Conservation (phyloP, 2,329 filamentous ascomycete species). For the Neurospora sp. region DNA sequence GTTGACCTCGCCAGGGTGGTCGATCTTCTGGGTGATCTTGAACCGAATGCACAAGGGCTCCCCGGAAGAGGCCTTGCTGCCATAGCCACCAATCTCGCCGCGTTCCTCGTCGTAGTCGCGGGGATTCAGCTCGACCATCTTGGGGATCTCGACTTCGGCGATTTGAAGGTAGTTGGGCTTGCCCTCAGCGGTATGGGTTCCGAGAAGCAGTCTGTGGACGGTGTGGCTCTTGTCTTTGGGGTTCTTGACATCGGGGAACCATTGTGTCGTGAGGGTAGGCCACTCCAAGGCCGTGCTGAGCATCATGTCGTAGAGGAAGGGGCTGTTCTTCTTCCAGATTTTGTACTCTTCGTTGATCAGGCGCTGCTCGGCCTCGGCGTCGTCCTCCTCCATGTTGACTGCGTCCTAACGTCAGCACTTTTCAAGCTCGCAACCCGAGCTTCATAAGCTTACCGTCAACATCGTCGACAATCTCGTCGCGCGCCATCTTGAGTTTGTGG, state of each 20-base stretch:
- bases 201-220: conserved; percentile 80
- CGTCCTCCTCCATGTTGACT: conserved; percentile 53
- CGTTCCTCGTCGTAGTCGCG: conserved; percentile 84
- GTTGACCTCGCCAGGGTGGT: conserved; percentile 94
- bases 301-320: conserved; percentile 97
- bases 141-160: conserved; percentile 86
- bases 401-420: background rate
- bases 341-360: conserved; percentile 99
- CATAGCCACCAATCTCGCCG: conserved; percentile 90
- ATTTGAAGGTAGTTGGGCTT: conserved; percentile 90
- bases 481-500: conserved; percentile 29
- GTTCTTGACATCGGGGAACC: conserved; percentile 91
- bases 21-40: conserved; percentile 88
- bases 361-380: conserved; percentile 67
- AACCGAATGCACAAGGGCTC: conserved; percentile 72
- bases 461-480: conserved; percentile 37
- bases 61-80: conserved; percentile 48
- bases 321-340: conserved; percentile 99
- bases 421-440: background rate
- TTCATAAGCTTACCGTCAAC: conserved; percentile 31
- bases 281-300: conserved; percentile 89
- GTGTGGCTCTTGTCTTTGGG: conserved; percentile 78
- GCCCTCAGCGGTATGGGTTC: conserved; percentile 84
- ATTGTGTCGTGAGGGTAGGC: conserved; percentile 95
- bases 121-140: conserved; percentile 60